Percentiles rank a stretch among this genome's conserved stretches.
These are phyloP conservation scores for Calophaca sinica DNA, from an alignment of 306 rosid genomes.

Conservation along the genomic window DNA sequence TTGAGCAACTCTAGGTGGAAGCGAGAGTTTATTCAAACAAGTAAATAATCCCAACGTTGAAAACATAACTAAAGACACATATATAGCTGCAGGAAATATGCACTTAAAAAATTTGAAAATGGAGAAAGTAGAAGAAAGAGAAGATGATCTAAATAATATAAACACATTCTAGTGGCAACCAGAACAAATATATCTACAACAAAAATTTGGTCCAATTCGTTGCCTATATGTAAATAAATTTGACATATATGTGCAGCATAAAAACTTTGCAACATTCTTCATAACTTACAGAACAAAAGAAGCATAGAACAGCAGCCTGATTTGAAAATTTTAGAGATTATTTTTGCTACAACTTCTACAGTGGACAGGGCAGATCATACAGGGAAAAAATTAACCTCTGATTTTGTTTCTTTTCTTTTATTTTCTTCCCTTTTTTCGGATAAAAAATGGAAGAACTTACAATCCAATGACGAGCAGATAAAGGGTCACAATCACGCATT, in stretches of 20 bases:
- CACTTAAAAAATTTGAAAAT: constrained; percentile 10
- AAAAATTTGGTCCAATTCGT: neutral
- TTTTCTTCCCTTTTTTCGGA: neutral
- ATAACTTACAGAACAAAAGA: constrained; percentile 26
- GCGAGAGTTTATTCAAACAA: constrained; percentile 40
- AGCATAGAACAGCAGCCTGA: constrained; percentile 42
- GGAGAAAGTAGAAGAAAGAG: constrained; percentile 6
- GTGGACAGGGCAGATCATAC: constrained; percentile 43
- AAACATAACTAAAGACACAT: neutral
- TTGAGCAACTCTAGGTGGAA: constrained; percentile 19
- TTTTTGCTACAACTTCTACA: constrained; percentile 35
- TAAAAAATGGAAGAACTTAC: constrained; percentile 50
- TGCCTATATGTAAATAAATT: neutral
- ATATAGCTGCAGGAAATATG: constrained; percentile 24
- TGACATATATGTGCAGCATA: constrained; percentile 6
- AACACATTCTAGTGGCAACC: neutral
- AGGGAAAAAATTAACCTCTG: constrained; percentile 30
- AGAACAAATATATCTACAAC: neutral
- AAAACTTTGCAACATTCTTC: constrained; percentile 23
- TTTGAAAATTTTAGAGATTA: constrained; percentile 40
- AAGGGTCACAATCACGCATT: constrained; percentile 76
- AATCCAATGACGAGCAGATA: constrained; percentile 88
- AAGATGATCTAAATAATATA: neutral
- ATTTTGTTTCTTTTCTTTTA: neutral
- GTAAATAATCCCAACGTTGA: neutral